A percentile compares a stretch with the other conserved stretches of the same genome.
Evolutionary conservation across 2,329 filamentous ascomycete genomes (phyloP).

Genomic region (Scleromitrula shiraiana): DNA sequence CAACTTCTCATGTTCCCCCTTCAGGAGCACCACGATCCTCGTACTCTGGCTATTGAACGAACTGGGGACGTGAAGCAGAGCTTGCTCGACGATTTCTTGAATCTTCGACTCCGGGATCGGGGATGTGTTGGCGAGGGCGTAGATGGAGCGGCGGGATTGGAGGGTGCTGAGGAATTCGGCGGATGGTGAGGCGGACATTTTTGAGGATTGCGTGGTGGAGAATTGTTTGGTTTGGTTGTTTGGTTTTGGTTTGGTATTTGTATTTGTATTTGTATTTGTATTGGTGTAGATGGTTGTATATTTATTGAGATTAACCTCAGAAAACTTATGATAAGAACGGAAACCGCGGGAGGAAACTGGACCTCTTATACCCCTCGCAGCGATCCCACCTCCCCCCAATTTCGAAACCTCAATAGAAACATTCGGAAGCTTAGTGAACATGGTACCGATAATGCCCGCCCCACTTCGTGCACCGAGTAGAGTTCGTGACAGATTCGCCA

Average conservation of each 20-base stretch:
- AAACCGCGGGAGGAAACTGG: too few relatives aligned
- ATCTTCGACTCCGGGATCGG: conserved; percentile 50
- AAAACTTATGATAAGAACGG: too few relatives aligned
- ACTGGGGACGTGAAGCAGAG: conserved; percentile 63
- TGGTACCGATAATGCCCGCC: too few relatives aligned
- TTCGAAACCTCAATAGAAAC: too few relatives aligned
- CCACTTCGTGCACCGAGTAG: too few relatives aligned
- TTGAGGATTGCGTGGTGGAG: neutral
- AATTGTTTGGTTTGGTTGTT: neutral
- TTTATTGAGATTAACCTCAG: too few relatives aligned
- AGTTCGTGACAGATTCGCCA: too few relatives aligned
- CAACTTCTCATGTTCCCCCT: conserved; percentile 76
- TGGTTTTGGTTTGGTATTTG: neutral
- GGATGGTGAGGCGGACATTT: conserved; percentile 11
- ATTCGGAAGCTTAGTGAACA: too few relatives aligned
- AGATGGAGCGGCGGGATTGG: conserved; percentile 61
- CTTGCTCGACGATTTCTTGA: conserved; percentile 55
- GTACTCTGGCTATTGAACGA: conserved; percentile 87
- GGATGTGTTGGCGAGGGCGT: conserved; percentile 58
- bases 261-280: neutral
- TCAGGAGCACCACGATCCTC: conserved; percentile 69
- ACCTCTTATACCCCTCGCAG: too few relatives aligned
- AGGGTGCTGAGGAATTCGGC: conserved; percentile 49
- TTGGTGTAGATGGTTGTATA: neutral
- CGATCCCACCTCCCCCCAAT: too few relatives aligned